A percentile compares a stretch with the other conserved stretches of the same genome.
phyloP scores from a whole-genome alignment of 176 grass and related monocot genomes.

The Calamus simplicifolius region DNA sequence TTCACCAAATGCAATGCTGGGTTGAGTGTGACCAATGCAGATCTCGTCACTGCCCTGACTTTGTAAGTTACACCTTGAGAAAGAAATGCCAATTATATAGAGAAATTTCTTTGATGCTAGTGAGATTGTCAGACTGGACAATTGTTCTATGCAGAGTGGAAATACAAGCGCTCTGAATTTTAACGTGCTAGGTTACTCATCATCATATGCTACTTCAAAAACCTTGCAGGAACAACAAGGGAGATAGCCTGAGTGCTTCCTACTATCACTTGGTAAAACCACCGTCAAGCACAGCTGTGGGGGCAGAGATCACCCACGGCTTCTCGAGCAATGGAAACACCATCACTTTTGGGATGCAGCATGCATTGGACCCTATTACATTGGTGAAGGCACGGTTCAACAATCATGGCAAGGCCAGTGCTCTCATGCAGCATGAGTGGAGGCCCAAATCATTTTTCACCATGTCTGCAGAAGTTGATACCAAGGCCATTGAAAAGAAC shows the following conservation, averaged over 20 bases:
- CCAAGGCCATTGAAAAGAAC: conserved; percentile 23
- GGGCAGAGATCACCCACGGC: conserved; percentile 19
- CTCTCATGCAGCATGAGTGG: conserved; percentile 30
- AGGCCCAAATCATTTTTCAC: conserved; percentile 21
- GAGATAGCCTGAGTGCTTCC: conserved; percentile 18
- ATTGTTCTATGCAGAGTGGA: no score
- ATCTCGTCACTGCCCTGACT: conserved; percentile 18
- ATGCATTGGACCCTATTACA: conserved; percentile 11
- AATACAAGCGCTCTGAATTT: no score
- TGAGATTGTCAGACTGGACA: no score
- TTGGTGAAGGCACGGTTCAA: conserved; percentile 20
- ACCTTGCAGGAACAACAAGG: conserved; percentile 20
- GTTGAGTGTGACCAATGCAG: conserved; percentile 19
- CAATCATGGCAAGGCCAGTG: conserved; percentile 19
- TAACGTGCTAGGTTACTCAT: no score
- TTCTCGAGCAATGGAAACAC: conserved; percentile 18
- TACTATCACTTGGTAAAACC: conserved; percentile 18
- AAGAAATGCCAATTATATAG: neutral
- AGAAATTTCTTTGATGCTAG: no score
- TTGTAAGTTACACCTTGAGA: conserved; percentile 14
- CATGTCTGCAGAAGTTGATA: conserved; percentile 19
- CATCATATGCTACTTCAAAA: neutral
- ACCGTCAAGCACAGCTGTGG: conserved; percentile 20
- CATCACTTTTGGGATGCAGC: conserved; percentile 16
- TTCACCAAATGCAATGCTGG: conserved; percentile 28